phyloP scores from a whole-genome alignment of 2,329 filamentous ascomycete species.

The Fusarium sp. region DNA sequence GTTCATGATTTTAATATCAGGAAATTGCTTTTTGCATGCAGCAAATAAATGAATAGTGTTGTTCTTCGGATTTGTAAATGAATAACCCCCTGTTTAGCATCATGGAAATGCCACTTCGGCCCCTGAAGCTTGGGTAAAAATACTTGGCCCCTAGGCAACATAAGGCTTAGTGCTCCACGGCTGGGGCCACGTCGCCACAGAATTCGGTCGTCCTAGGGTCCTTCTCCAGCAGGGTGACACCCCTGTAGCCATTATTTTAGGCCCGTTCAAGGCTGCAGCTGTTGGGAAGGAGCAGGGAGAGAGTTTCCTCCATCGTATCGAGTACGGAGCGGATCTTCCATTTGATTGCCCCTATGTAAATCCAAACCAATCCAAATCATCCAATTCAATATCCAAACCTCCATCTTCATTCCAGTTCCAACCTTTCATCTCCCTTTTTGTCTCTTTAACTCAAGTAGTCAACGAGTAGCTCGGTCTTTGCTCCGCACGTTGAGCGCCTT shows the following conservation, averaged over 20 bases:
- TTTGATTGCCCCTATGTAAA: conserved; percentile 35
- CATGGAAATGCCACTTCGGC: conserved; percentile 14
- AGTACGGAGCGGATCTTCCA: conserved; percentile 34
- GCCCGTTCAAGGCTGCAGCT: conserved; percentile 10
- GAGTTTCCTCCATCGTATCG: conserved; percentile 4
- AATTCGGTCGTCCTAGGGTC: neutral
- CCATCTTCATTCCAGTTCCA: conserved; percentile 36
- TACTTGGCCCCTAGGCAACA: conserved; percentile 14
- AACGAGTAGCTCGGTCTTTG: conserved; percentile 9
- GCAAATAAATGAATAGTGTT: conserved; percentile 2
- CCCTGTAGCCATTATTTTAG: conserved; percentile 27
- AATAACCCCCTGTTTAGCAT: conserved; percentile 22
- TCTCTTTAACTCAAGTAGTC: conserved; percentile 19
- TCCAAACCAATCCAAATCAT: conserved; percentile 35
- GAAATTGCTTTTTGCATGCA: conserved; percentile 12
- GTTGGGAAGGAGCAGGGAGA: conserved; percentile 18
- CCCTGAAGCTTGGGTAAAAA: conserved; percentile 33
- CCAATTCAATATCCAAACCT: conserved; percentile 32
- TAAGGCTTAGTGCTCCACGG: conserved; percentile 23
- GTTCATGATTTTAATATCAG: conserved; percentile 3
- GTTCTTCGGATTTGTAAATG: neutral
- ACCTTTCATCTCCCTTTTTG: conserved; percentile 28
- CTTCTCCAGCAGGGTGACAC: conserved; percentile 9
- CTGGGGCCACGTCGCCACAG: conserved; percentile 40
- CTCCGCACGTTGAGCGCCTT: neutral